Evolutionary conservation across 2,329 filamentous ascomycete species (phyloP).

Genomic region (Lachnellula arida): DNA sequence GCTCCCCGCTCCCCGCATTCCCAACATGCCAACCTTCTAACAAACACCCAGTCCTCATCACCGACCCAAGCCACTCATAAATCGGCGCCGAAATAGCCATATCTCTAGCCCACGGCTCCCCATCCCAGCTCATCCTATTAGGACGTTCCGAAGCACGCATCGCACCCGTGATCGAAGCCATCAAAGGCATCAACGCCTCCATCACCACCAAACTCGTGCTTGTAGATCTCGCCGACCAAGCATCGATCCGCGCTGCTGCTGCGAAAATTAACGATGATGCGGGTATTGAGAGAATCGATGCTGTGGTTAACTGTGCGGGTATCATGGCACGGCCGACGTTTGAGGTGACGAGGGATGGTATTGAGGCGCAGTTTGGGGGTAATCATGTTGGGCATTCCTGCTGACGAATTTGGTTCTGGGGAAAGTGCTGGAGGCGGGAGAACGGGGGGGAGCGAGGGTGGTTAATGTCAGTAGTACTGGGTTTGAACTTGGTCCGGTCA

Average conservation of each 20-base stretch:
- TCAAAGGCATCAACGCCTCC: slow-evolving; percentile 6
- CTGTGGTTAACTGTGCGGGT: slow-evolving; percentile 40
- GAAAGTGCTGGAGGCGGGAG: slow-evolving; percentile 23
- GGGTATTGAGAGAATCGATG: slow-evolving; percentile 35
- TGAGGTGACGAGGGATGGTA: slow-evolving; percentile 33
- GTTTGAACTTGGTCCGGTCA: slow-evolving; percentile 33
- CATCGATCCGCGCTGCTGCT: slow-evolving; percentile 38
- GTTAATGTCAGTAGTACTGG: slow-evolving; percentile 38
- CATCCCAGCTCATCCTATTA: slow-evolving; percentile 13
- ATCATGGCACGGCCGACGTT: slow-evolving; percentile 36
- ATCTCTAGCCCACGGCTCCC: slow-evolving; percentile 21
- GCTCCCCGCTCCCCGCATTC: neutral
- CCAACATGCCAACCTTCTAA: neutral
- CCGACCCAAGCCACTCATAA: slow-evolving; percentile 11
- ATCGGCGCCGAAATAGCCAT: slow-evolving; percentile 19
- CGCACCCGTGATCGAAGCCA: slow-evolving; percentile 14
- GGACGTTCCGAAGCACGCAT: slow-evolving; percentile 16
- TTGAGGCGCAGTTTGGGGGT: slow-evolving; percentile 31
- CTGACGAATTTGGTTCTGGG: slow-evolving; percentile 28
- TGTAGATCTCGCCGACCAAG: slow-evolving; percentile 37
- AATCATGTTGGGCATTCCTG: slow-evolving; percentile 30
- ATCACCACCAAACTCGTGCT: slow-evolving; percentile 14
- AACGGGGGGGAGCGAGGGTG: slow-evolving; percentile 24
- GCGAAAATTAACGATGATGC: slow-evolving; percentile 29
- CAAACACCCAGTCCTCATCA: slow-evolving; percentile 13